Conservation (phyloP, 2,329 filamentous ascomycete species). For the Ophiostoma perfectum region DNA sequence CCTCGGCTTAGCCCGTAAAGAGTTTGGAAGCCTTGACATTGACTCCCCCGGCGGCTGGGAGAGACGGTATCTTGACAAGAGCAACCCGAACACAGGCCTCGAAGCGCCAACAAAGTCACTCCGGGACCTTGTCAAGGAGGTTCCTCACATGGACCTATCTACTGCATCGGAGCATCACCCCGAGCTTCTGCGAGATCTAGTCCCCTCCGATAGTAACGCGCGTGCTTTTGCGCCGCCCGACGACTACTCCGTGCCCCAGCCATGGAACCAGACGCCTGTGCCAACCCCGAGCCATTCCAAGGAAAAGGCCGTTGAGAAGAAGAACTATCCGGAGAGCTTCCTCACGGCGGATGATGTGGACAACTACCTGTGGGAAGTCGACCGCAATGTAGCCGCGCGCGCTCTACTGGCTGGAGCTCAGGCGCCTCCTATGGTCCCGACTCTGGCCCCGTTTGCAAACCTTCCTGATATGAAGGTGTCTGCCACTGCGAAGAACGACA, state of each 20-base stretch:
- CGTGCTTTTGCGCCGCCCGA: constrained; percentile 25
- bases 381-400: constrained; percentile 45
- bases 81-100: constrained; percentile 75
- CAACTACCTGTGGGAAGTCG: constrained; percentile 64
- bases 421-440: constrained; percentile 38
- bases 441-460: constrained; percentile 47
- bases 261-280: constrained; percentile 7
- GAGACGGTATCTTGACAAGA: constrained; percentile 68
- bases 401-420: constrained; percentile 32
- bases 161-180: constrained; percentile 61
- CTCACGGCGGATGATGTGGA: constrained; percentile 66
- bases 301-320: background rate
- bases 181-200: constrained; percentile 45
- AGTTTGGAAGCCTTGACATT: constrained; percentile 61
- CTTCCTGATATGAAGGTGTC: constrained; percentile 31
- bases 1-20: constrained; percentile 47
- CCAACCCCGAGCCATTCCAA: constrained; percentile 34
- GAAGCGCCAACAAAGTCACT: constrained; percentile 47
- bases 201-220: constrained; percentile 35
- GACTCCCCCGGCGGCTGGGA: constrained; percentile 57
- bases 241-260: constrained; percentile 8
- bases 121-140: constrained; percentile 45
- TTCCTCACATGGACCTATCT: constrained; percentile 47
- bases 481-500: constrained; percentile 10
- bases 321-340: constrained; percentile 55